Evolutionary conservation across 2,329 filamentous ascomycete genomes (phyloP).

Genomic region (Penicillium sclerotiorum): DNA sequence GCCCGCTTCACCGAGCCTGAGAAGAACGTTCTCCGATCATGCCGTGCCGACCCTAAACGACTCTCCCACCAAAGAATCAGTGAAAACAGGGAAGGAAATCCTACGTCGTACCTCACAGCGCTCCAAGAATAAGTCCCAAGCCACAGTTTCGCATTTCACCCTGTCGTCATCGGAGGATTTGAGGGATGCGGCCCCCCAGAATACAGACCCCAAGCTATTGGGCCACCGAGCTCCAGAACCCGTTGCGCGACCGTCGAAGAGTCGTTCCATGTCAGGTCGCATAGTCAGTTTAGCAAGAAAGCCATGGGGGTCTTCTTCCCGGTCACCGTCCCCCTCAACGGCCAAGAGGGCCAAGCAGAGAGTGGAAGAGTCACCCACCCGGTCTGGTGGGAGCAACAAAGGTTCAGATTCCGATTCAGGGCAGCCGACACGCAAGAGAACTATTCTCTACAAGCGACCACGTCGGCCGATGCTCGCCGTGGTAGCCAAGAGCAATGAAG

Average conservation of each 20-base stretch:
- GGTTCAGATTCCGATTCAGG: slow-evolving; percentile 25
- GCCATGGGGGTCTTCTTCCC: slow-evolving; percentile 52
- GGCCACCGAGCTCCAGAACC: slow-evolving; percentile 34
- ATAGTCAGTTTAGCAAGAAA: slow-evolving; percentile 55
- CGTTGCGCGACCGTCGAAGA: slow-evolving; percentile 42
- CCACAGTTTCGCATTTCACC: slow-evolving; percentile 39
- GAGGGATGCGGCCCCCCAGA: slow-evolving; percentile 28
- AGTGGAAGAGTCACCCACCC: slow-evolving; percentile 33
- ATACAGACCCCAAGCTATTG: slow-evolving; percentile 23
- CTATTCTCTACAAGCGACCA: slow-evolving; percentile 39
- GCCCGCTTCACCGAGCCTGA: slow-evolving; percentile 41
- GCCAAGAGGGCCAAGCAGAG: slow-evolving; percentile 33
- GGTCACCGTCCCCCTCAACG: slow-evolving; percentile 49
- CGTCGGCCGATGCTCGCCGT: slow-evolving; percentile 46
- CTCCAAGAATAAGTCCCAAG: slow-evolving; percentile 35
- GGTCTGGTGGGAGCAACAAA: slow-evolving; percentile 18
- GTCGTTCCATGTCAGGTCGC: slow-evolving; percentile 53
- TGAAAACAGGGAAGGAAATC: slow-evolving; percentile 45
- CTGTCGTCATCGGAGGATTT: slow-evolving; percentile 40
- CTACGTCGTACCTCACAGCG: slow-evolving; percentile 45
- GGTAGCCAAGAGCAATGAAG: slow-evolving; percentile 38
- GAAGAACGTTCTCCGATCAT: slow-evolving; percentile 54
- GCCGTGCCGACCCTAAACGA: slow-evolving; percentile 46
- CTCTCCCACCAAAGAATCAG: slow-evolving; percentile 40
- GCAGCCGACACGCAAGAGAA: slow-evolving; percentile 31